Percentiles rank a stretch among this genome's conserved stretches.
Evolutionary conservation across 441 rosid genomes (phyloP).

Genomic region (Euphorbia corollata): DNA sequence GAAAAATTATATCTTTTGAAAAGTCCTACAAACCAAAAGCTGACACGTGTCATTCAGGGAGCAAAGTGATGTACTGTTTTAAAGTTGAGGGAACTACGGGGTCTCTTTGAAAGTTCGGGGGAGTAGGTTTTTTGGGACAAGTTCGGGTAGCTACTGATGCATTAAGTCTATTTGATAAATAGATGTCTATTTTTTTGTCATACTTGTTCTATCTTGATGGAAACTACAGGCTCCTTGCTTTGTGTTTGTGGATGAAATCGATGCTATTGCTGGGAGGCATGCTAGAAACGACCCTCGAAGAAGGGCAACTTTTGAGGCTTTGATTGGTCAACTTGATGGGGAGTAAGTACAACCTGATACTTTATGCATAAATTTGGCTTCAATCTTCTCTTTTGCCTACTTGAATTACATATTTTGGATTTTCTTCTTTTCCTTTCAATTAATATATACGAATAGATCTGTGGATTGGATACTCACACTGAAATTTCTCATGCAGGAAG

Average conservation of each 20-base stretch:
- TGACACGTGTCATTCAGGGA: too few species aligned
- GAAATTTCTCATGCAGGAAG: conserved; percentile 45
- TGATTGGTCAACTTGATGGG: conserved; percentile 87
- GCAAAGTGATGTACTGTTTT: too few species aligned
- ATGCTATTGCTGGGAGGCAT: conserved; percentile 97
- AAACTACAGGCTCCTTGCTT: conserved; percentile 76
- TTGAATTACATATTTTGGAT: conserved; percentile 11
- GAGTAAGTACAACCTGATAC: conserved; percentile 50
- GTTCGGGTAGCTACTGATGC: too few species aligned
- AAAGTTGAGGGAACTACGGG: too few species aligned
- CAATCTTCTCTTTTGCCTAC: not conserved
- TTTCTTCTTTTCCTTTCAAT: not conserved
- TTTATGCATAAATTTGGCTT: not conserved
- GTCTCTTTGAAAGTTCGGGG: too few species aligned
- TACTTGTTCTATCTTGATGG: not conserved
- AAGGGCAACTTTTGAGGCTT: conserved; percentile 81
- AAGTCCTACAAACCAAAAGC: too few species aligned
- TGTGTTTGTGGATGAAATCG: conserved; percentile 95
- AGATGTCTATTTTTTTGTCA: not conserved
- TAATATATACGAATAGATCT: not conserved
- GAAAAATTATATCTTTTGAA: too few species aligned
- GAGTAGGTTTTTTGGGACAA: too few species aligned
- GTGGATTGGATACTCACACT: conserved; percentile 20
- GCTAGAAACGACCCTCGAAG: conserved; percentile 81
- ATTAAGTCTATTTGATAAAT: too few species aligned